phyloP scores from a whole-genome alignment of 192 early-diverging fungal species.

The Linderina pennispora region DNA sequence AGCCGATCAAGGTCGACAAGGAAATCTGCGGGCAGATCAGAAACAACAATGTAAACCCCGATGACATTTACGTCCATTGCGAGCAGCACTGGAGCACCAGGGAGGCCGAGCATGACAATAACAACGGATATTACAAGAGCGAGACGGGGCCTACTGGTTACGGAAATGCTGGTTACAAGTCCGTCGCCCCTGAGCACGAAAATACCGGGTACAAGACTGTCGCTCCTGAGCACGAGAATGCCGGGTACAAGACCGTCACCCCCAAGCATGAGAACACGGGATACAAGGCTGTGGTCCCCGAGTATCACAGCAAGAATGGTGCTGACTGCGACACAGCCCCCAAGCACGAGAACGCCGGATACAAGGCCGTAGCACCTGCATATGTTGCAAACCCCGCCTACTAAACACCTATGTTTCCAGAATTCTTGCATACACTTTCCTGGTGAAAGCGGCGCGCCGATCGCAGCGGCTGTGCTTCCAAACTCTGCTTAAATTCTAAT shows the following conservation, averaged over 20 bases:
- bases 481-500: too few species aligned
- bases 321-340: neutral
- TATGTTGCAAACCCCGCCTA: neutral
- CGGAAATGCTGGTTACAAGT: neutral
- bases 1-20: conserved; percentile 4
- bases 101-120: neutral
- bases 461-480: too few species aligned
- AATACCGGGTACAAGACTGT: neutral
- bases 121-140: neutral
- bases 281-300: neutral
- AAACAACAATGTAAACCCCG: conserved; percentile 2
- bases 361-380: neutral
- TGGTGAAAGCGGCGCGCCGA: too few species aligned
- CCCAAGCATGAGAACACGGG: neutral
- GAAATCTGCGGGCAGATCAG: conserved; percentile 3
- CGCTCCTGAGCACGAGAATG: conserved; percentile 1
- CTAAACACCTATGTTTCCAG: too few species aligned
- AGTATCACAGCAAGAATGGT: neutral
- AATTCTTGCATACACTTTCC: too few species aligned
- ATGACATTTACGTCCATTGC: conserved; percentile 9
- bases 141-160: too few species aligned
- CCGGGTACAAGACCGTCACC: neutral
- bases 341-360: neutral
- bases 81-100: neutral
- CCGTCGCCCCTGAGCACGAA: conserved; percentile 1